Evolutionary conservation across 345 rosid species (phyloP).

Genomic region (Iberis pinnata): DNA sequence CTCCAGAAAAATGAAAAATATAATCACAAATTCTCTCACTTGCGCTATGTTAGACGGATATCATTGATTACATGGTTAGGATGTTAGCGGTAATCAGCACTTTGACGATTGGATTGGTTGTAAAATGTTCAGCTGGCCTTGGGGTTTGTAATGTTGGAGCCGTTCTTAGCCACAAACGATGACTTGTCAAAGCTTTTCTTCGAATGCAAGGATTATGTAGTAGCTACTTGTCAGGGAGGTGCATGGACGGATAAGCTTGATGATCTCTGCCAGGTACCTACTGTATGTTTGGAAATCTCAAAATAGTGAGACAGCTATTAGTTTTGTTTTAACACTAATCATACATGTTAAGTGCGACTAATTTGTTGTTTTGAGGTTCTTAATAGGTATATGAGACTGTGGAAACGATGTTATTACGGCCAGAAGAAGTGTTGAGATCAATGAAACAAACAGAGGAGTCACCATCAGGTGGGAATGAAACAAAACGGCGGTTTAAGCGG

Average conservation of each 20-base stretch:
- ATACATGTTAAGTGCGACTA: neutral
- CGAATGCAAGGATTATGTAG: conserved; percentile 77
- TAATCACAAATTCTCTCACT: neutral
- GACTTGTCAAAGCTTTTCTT: conserved; percentile 60
- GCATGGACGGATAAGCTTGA: conserved; percentile 59
- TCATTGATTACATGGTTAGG: conserved; percentile 15
- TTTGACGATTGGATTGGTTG: conserved; percentile 14
- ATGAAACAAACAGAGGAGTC: conserved; percentile 43
- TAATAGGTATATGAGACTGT: conserved; percentile 77
- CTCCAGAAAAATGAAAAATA: neutral
- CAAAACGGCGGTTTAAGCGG: conserved; percentile 51
- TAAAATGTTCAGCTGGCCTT: conserved; percentile 49
- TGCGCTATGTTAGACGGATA: neutral
- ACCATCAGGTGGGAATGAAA: conserved; percentile 34
- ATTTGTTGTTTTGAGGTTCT: neutral
- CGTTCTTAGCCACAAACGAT: conserved; percentile 41
- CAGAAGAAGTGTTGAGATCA: conserved; percentile 59
- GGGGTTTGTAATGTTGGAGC: conserved; percentile 65
- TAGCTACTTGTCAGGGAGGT: conserved; percentile 56
- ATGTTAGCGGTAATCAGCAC: conserved; percentile 5
- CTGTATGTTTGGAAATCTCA: conserved; percentile 3
- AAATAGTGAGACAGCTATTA: neutral
- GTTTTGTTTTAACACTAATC: too few species aligned
- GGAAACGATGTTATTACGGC: conserved; percentile 62
- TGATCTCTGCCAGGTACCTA: conserved; percentile 72